These are phyloP conservation scores for Aureobasidium lini DNA, from an alignment of 2,329 filamentous ascomycete species.

Conservation along the genomic window DNA sequence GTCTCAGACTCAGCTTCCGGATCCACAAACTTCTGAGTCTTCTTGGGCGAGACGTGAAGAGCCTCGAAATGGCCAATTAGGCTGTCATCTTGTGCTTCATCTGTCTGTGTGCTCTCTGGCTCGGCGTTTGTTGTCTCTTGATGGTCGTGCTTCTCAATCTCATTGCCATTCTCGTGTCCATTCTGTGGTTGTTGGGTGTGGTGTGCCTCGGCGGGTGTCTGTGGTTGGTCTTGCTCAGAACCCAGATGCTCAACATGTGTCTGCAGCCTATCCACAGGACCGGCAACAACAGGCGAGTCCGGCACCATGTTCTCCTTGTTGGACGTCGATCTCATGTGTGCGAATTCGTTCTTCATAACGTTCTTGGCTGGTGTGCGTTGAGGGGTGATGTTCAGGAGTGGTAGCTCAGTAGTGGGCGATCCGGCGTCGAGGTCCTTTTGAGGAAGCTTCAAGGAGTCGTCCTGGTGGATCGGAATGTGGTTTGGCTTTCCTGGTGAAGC, in stretches of 20 bases:
- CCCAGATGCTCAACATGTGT: conserved; percentile 33
- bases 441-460: conserved; percentile 1
- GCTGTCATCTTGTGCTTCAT: background rate
- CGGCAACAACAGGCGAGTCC: background rate
- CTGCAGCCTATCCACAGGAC: conserved; percentile 13
- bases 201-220: background rate
- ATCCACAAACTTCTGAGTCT: background rate
- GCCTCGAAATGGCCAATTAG: background rate
- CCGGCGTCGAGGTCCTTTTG: conserved; percentile 22
- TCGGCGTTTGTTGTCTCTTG: background rate
- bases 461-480: background rate
- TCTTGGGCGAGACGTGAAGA: background rate
- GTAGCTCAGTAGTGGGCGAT: conserved; percentile 16
- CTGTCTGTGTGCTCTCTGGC: background rate
- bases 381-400: conserved; percentile 18
- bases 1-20: background rate
- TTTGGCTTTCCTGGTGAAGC: background rate
- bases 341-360: conserved; percentile 20
- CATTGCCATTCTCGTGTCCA: background rate
- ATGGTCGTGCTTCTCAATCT: background rate
- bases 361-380: conserved; percentile 21
- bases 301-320: conserved; percentile 28
- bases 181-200: background rate
- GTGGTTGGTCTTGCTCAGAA: conserved; percentile 33
- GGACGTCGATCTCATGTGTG: conserved; percentile 23